Percentiles rank a stretch among this genome's conserved stretches.
Evolutionary conservation across 78 protist species (phyloP).

Genomic region (Protostelium mycophagum): DNA sequence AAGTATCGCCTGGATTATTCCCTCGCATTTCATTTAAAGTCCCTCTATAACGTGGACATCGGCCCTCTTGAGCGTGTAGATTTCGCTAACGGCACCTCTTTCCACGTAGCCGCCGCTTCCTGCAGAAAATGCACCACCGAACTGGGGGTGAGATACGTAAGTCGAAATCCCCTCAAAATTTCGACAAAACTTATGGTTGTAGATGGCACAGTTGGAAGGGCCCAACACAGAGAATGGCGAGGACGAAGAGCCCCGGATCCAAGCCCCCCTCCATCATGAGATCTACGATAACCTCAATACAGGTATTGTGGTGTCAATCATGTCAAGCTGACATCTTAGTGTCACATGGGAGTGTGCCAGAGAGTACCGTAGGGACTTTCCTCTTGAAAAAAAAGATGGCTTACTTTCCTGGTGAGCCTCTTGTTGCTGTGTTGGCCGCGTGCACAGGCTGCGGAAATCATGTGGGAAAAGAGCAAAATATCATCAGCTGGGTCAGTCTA

Average conservation of each 20-base stretch:
- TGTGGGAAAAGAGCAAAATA: background rate
- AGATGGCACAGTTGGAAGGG: background rate
- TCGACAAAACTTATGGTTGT: background rate
- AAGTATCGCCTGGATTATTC: background rate
- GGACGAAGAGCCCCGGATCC: background rate
- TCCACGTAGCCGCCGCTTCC: background rate
- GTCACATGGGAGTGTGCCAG: background rate
- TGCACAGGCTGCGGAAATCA: background rate
- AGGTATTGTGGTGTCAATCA: background rate
- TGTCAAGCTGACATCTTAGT: background rate
- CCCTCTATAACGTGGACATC: background rate
- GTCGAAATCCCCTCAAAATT: background rate
- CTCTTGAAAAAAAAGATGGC: background rate
- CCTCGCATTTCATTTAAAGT: background rate
- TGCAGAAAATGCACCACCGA: background rate
- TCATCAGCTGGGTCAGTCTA: background rate
- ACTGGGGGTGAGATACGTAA: background rate
- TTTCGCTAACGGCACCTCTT: background rate
- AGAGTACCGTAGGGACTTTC: background rate
- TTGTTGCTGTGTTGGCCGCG: background rate
- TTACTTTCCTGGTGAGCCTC: background rate
- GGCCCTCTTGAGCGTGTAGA: background rate
- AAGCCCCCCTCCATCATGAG: background rate
- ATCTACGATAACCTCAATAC: background rate
- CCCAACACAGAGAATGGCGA: background rate